Evolutionary conservation across 768 basidiomycete genomes (phyloP).

Genomic region (Russula ochroleuca): DNA sequence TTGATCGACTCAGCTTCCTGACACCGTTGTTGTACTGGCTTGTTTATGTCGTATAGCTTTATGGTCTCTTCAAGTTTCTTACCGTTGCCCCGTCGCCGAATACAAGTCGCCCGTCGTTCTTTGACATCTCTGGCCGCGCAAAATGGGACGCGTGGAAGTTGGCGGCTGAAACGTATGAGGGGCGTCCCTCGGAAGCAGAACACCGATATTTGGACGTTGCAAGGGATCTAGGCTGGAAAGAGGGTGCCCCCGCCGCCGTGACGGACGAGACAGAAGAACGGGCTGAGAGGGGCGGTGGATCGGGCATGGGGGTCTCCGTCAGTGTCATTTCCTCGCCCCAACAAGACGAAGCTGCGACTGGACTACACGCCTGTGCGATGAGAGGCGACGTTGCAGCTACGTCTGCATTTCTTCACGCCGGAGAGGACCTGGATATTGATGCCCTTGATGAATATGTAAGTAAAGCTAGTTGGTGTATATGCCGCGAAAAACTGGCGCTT

Average conservation of each 20-base stretch:
- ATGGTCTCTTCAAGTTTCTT: conserved; percentile 76
- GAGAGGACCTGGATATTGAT: conserved; percentile 50
- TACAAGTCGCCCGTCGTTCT: conserved; percentile 62
- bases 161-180: conserved; percentile 46
- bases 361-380: conserved; percentile 60
- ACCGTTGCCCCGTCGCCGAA: conserved; percentile 55
- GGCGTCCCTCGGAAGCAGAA: conserved; percentile 49
- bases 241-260: conserved; percentile 30
- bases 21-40: conserved; percentile 16
- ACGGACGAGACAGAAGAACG: conserved; percentile 31
- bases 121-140: conserved; percentile 73
- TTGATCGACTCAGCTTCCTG: conserved; percentile 23
- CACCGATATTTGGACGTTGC: conserved; percentile 66
- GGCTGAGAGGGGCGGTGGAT: conserved; percentile 28
- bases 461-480: background rate
- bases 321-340: conserved; percentile 51
- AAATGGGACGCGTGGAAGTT: conserved; percentile 85
- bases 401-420: conserved; percentile 38
- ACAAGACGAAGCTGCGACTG: conserved; percentile 30
- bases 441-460: conserved; percentile 70
- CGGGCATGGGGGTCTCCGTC: conserved; percentile 58
- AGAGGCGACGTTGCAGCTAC: conserved; percentile 49
- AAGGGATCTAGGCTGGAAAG: conserved; percentile 61
- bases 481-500: background rate
- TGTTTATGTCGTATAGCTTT: conserved; percentile 49